Percentiles rank a stretch among this genome's conserved stretches.
Conservation (phyloP, 1,284 basidiomycete species). For the Ganoderma resinaceum region DNA sequence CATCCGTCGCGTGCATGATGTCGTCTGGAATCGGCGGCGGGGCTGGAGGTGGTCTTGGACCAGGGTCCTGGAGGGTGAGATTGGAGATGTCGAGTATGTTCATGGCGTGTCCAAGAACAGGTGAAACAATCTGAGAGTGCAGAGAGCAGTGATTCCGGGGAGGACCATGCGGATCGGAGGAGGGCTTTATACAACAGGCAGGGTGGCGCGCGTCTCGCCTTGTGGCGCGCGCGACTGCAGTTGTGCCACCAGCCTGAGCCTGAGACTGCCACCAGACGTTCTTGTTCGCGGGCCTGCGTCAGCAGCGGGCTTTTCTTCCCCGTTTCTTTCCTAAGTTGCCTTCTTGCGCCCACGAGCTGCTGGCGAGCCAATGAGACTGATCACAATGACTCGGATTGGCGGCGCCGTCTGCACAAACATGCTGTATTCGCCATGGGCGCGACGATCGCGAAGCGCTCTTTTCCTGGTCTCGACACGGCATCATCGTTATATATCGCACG, state of each 20-base stretch:
- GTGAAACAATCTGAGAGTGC: neutral
- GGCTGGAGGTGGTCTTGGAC: conserved; percentile 24
- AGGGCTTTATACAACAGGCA: conserved; percentile 16
- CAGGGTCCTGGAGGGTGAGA: conserved; percentile 52
- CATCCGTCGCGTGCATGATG: conserved; percentile 43
- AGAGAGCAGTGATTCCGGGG: neutral
- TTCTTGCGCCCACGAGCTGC: neutral
- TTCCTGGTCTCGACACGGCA: neutral
- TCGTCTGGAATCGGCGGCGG: conserved; percentile 43
- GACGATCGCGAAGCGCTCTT: conserved; percentile 9
- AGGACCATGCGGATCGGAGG: conserved; percentile 13
- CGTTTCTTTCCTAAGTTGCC: neutral
- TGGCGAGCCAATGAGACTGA: neutral
- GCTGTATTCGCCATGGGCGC: neutral
- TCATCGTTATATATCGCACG: neutral
- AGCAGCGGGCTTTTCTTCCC: neutral
- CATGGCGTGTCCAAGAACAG: conserved; percentile 43
- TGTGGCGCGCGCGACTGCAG: conserved; percentile 1
- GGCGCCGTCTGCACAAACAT: neutral
- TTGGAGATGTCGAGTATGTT: conserved; percentile 56
- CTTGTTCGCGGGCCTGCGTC: neutral
- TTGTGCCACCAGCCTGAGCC: no score
- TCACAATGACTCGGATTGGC: neutral
- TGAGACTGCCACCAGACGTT: neutral
- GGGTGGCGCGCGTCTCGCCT: conserved; percentile 2